A percentile compares a stretch with the other conserved stretches of the same genome.
Evolutionary conservation across 257 asterid genomes (phyloP).

Genomic region (Handroanthus guayacan): DNA sequence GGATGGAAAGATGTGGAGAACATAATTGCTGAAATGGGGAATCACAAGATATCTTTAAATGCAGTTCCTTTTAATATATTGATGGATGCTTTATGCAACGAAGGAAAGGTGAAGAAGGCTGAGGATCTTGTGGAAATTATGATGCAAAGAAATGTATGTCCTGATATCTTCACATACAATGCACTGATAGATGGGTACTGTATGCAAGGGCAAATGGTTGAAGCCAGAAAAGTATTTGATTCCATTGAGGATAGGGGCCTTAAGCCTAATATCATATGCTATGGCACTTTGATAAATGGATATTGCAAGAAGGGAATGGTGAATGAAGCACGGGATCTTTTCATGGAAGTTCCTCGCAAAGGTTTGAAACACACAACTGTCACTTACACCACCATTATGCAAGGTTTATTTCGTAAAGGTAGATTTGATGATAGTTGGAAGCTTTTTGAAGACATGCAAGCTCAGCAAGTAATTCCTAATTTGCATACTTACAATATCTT

Average conservation of each 20-base stretch:
- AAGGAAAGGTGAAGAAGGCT: slow-evolving; percentile 17
- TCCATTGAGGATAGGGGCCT: slow-evolving; percentile 26
- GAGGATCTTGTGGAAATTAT: no score
- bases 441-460: slow-evolving; percentile 31
- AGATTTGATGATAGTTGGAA: not conserved
- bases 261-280: not conserved
- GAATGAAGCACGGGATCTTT: slow-evolving; percentile 6
- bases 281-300: slow-evolving; percentile 21
- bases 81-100: slow-evolving; percentile 32
- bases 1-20: slow-evolving; percentile 27
- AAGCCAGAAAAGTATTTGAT: no score
- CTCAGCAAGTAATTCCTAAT: not conserved
- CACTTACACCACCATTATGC: slow-evolving; percentile 22
- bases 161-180: not conserved
- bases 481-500: not conserved
- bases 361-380: not conserved
- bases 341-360: not conserved
- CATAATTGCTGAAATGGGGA: slow-evolving; percentile 16
- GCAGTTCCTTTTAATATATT: slow-evolving; percentile 24
- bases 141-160: no score
- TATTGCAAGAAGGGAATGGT: slow-evolving; percentile 16
- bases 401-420: slow-evolving; percentile 17
- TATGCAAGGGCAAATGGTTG: no score
- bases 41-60: not conserved
- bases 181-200: not conserved